Evolutionary conservation across 805 yeast species (phyloP).

Genomic region (Phaffomyces antillensis): DNA sequence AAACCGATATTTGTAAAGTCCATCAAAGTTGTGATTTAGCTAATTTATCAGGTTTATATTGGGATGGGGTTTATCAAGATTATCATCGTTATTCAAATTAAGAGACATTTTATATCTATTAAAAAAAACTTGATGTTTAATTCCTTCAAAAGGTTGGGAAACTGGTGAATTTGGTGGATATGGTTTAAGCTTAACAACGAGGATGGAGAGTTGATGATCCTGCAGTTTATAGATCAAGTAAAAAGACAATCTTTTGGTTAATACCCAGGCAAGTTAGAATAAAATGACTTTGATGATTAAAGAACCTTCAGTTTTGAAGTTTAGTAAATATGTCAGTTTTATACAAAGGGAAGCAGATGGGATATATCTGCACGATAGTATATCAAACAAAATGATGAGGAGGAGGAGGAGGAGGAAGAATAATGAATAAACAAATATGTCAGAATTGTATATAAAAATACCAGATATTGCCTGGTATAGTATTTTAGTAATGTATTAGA

Average conservation of each 20-base stretch:
- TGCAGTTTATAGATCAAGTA: constrained; percentile 60
- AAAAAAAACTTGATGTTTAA: constrained; percentile 76
- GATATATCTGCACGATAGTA: constrained; percentile 80
- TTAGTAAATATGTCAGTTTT: constrained; percentile 85
- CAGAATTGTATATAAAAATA: too few relatives aligned
- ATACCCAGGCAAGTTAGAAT: constrained; percentile 82
- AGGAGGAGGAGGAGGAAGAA: constrained; percentile 26
- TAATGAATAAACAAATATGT: too few relatives aligned
- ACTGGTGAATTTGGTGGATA: constrained; percentile 92
- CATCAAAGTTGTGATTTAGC: constrained; percentile 88
- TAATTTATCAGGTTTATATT: constrained; percentile 77
- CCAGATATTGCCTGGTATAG: too few relatives aligned
- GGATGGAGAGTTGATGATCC: constrained; percentile 59
- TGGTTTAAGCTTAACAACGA: constrained; percentile 75
- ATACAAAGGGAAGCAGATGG: constrained; percentile 91
- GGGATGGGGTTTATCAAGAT: constrained; percentile 70
- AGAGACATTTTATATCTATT: constrained; percentile 78
- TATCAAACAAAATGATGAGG: constrained; percentile 43
- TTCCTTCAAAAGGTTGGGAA: constrained; percentile 82
- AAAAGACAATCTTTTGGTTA: constrained; percentile 69
- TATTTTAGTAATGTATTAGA: too few relatives aligned
- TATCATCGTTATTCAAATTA: constrained; percentile 70
- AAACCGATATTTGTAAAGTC: constrained; percentile 94
- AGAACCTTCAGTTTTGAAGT: constrained; percentile 79
- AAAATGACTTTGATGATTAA: constrained; percentile 67